Evolutionary conservation across 2,329 filamentous ascomycete genomes (phyloP).

Genomic region (Aspergillaceae sp.): DNA sequence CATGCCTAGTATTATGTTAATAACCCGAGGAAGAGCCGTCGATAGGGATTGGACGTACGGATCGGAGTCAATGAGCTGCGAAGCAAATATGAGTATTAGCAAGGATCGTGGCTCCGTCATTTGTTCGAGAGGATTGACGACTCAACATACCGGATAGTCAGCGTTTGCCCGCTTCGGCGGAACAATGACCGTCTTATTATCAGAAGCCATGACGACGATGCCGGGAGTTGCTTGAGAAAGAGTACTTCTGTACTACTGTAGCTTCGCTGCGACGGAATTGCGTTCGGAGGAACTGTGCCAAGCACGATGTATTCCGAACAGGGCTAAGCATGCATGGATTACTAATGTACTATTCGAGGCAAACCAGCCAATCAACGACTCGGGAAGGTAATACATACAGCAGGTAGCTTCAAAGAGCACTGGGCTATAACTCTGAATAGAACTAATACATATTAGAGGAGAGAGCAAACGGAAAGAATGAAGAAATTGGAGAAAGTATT

Average conservation of each 20-base stretch:
- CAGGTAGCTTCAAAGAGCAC: too few relatives aligned
- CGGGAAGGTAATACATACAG: background rate
- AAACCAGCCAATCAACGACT: background rate
- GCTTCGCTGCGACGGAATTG: constrained; percentile 15
- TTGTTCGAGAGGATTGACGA: constrained; percentile 3
- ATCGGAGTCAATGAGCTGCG: constrained; percentile 95
- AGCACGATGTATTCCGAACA: constrained; percentile 7
- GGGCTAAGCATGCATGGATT: constrained; percentile 7
- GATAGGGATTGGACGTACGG: constrained; percentile 57
- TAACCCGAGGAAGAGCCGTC: constrained; percentile 3
- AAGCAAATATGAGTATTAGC: constrained; percentile 13
- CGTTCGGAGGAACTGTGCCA: constrained; percentile 19
- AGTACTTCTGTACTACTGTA: constrained; percentile 1
- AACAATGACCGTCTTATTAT: constrained; percentile 43
- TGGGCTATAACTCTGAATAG: background rate
- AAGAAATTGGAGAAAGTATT: too few relatives aligned
- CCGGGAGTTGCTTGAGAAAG: background rate
- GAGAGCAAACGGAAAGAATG: too few relatives aligned
- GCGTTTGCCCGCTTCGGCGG: constrained; percentile 72
- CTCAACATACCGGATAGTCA: constrained; percentile 70
- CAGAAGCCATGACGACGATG: constrained; percentile 27
- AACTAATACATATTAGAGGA: background rate
- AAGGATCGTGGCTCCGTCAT: background rate
- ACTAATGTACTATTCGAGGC: background rate
- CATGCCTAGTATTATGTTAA: constrained; percentile 56